phyloP scores from a whole-genome alignment of 352 stramenopile genomes.

The Pythium periplocum region DNA sequence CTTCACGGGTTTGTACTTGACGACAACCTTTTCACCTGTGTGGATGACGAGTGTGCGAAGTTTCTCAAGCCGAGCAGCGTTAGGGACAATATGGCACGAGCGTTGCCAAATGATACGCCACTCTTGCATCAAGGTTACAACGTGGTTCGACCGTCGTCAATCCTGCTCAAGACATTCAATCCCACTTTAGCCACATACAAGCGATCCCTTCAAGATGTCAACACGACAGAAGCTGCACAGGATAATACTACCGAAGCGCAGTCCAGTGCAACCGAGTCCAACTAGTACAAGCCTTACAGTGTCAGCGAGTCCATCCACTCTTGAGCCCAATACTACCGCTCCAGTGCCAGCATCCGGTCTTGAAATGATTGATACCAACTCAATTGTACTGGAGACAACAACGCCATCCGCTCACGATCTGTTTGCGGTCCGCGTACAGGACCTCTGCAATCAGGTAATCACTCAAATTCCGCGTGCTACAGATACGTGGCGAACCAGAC shows the following conservation, averaged over 20 bases:
- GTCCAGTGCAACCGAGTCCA: too few species aligned
- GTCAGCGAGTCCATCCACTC: too few species aligned
- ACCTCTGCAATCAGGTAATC: conserved; percentile 24
- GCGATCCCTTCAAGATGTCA: too few species aligned
- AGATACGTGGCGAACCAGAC: conserved; percentile 22
- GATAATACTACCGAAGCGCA: too few species aligned
- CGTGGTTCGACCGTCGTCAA: conserved; percentile 1
- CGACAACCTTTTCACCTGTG: conserved; percentile 27
- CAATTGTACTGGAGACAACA: too few species aligned
- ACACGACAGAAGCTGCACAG: too few species aligned
- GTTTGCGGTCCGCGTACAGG: conserved; percentile 3
- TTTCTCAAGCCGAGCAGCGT: conserved; percentile 13
- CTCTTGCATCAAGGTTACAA: conserved; percentile 17
- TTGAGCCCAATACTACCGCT: too few species aligned
- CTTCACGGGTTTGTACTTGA: conserved; percentile 15
- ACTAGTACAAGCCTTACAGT: too few species aligned
- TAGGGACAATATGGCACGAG: conserved; percentile 19
- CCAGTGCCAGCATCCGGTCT: too few species aligned
- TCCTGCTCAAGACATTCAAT: conserved; percentile 7
- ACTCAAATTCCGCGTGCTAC: conserved; percentile 10
- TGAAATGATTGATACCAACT: too few species aligned
- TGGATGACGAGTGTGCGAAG: conserved; percentile 10
- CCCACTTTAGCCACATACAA: conserved; percentile 6
- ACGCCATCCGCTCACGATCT: conserved; percentile 1
- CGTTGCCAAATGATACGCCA: conserved; percentile 8